A percentile compares a stretch with the other conserved stretches of the same genome.
Evolutionary conservation across 2,329 filamentous ascomycete species (phyloP).

Genomic region (Sclerotinia sclerotiorum): DNA sequence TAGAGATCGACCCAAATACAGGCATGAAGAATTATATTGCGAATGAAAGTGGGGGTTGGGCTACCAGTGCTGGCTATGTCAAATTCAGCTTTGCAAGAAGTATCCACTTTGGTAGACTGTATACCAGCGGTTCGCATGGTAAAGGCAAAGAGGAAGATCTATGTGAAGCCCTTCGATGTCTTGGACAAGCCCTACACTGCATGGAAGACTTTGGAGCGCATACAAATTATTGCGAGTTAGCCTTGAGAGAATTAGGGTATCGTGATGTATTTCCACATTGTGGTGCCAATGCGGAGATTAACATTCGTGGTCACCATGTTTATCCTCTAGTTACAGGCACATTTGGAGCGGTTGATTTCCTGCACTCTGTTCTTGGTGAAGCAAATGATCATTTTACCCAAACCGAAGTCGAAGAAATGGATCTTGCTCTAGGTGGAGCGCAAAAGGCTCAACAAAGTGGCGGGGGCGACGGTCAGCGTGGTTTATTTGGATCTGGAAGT

Average conservation of each 20-base stretch:
- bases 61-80: conserved; percentile 84
- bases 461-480: conserved; percentile 42
- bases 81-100: conserved; percentile 71
- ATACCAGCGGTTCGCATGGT: conserved; percentile 62
- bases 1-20: conserved; percentile 70
- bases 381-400: conserved; percentile 83
- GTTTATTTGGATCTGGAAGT: conserved; percentile 41
- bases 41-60: conserved; percentile 83
- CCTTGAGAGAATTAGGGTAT: conserved; percentile 69
- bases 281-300: conserved; percentile 65
- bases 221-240: conserved; percentile 81
- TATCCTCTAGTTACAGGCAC: conserved; percentile 73
- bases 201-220: conserved; percentile 71
- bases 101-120: conserved; percentile 75
- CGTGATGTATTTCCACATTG: conserved; percentile 71
- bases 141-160: conserved; percentile 72
- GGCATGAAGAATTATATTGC: conserved; percentile 99
- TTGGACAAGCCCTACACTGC: conserved; percentile 58
- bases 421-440: conserved; percentile 69
- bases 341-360: conserved; percentile 81
- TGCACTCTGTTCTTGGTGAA: conserved; percentile 72
- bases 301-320: conserved; percentile 63
- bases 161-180: conserved; percentile 71
- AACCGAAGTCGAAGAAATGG: conserved; percentile 79
- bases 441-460: conserved; percentile 40